Evolutionary conservation across 2,329 filamentous ascomycete genomes (phyloP).

Genomic region (Fonsecaea multimorphosa): DNA sequence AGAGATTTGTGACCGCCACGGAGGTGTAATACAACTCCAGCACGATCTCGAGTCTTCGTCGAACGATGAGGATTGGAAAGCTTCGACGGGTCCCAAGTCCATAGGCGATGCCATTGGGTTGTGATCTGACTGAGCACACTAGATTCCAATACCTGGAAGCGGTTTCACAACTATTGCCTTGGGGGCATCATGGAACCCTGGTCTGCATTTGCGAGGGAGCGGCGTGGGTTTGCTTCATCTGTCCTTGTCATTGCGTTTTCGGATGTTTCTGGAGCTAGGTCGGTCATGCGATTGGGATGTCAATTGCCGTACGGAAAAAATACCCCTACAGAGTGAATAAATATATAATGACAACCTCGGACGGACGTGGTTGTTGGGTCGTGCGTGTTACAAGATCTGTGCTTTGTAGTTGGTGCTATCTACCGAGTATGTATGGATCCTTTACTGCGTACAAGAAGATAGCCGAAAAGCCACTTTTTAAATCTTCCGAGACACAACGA

Average conservation of each 20-base stretch:
- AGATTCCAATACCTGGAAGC: neutral
- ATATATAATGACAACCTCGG: neutral
- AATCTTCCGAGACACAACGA: neutral
- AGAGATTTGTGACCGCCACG: constrained; percentile 38
- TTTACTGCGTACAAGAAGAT: constrained; percentile 17
- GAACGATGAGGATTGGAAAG: constrained; percentile 2
- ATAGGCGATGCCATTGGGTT: no score
- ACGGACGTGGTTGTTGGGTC: neutral
- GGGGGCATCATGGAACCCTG: neutral
- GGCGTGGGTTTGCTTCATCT: neutral
- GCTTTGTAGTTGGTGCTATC: constrained; percentile 11
- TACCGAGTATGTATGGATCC: constrained; percentile 9
- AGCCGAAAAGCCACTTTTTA: constrained; percentile 4
- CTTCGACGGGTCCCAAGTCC: neutral
- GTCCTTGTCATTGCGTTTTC: neutral
- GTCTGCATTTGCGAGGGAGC: neutral
- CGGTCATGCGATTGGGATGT: neutral
- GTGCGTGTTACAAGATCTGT: neutral
- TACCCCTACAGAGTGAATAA: neutral
- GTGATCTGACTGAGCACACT: neutral
- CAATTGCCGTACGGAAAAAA: neutral
- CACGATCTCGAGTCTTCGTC: neutral
- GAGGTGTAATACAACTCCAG: constrained; percentile 22
- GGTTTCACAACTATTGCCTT: neutral
- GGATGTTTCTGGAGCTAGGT: neutral